These are phyloP conservation scores for Chaetoceros muelleri DNA, from an alignment of 108 stramenopile species.

Conservation along the genomic window DNA sequence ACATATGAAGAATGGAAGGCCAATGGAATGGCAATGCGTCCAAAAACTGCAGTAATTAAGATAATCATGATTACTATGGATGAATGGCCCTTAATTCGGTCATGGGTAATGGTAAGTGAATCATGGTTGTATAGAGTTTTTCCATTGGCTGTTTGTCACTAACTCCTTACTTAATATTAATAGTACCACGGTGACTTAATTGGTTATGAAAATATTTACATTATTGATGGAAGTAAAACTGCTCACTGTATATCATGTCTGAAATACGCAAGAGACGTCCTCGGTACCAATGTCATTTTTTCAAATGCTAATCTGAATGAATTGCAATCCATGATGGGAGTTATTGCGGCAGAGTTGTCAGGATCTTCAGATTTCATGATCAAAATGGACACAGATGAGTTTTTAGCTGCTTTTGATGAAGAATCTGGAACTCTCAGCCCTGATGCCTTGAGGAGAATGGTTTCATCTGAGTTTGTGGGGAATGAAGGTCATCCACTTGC, in stretches of 20 bases:
- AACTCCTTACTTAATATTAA: no score
- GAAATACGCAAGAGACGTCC: conserved; percentile 1
- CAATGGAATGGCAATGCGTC: conserved; percentile 2
- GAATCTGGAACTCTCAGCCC: no score
- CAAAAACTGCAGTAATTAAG: no score
- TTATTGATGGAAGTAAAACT: conserved; percentile 11
- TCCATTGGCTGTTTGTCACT: no score
- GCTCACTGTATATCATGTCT: conserved; percentile 3
- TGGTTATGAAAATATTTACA: conserved; percentile 16
- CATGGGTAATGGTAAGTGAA: no score
- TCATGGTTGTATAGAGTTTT: no score
- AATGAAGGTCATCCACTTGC: no score
- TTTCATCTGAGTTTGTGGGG: no score
- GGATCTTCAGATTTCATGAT: conserved; percentile 6
- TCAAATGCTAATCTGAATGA: conserved; percentile 3
- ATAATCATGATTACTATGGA: conserved; percentile 13
- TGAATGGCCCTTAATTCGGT: conserved; percentile 14
- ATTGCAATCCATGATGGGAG: no score
- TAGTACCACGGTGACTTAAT: conserved; percentile 11
- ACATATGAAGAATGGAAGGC: background rate
- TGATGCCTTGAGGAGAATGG: no score
- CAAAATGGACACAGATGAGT: conserved; percentile 16
- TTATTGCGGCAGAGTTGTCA: background rate
- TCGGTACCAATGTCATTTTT: conserved; percentile 13
- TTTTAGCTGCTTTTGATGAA: conserved; percentile 3